Base-by-base conservation (phyloP, 2,329 filamentous ascomycete genomes). In the Triangularia verruculosa region DNA sequence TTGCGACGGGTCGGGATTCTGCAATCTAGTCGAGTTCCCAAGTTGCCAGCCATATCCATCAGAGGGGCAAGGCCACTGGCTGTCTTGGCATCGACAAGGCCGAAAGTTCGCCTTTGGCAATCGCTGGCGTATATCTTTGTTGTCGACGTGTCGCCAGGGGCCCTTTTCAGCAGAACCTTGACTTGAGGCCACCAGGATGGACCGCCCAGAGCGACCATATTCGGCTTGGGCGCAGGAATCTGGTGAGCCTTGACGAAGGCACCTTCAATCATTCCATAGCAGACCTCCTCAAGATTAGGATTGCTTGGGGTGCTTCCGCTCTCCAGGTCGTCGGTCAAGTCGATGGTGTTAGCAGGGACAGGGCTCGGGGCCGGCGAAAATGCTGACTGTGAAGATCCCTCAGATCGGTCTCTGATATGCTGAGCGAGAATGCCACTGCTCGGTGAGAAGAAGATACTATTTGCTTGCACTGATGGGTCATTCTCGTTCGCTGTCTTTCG, bases 201-300 rank as follows among this genome's bases (percentile, higher is more conserved):
- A 52, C 84, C 79, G 68, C 85, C 86, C 9, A 90, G 78, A 20
- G 83, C 79, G 64, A 85, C 81, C 24, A 83, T 80, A 28, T 83
- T 83, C 1, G 89, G 86, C 70, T 88, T 92, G 0, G 88, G 86
- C 2, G 82, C 85, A 0, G 92, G 92, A 1, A 94, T 86, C 34
- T 80, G 78, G 70, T 86, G 83, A 65, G 89, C 89, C 67, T 88
- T 86, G 51, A 95, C 79, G 61, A 79, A 84, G 2, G 87, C 85
- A 17, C 82, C 83, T 61, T 92, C 87, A 20, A 96, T 77, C 77
- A 90, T 89, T 51, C 92, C 92, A 72, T 91, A 93, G 76, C 92
- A 96, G 3, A 96, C 89, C 71, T 92, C 87, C 72, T 91, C 86
- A 20, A 87, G 83, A 56, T 25, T 22, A 4, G 39, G 34, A 59